Evolutionary conservation across 495 filamentous ascomycete species (phyloP), one percentile per base, ranked within the genome.

Genomic region (Letharia columbiana): DNA sequence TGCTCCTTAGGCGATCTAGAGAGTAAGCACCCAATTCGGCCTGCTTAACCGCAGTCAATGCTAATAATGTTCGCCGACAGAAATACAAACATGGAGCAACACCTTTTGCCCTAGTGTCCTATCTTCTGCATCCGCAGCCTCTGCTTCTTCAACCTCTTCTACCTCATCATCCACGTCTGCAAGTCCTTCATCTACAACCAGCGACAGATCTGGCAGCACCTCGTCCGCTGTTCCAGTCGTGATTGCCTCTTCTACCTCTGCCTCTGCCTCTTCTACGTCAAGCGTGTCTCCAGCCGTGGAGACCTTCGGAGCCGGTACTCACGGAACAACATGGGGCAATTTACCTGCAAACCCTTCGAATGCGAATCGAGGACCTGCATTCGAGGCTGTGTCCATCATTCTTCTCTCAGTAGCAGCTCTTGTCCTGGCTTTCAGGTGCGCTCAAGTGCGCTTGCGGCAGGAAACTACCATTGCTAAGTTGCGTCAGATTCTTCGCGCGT

Each of bases 331-430:
- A 41, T 69, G 67, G 67, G 59, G 63, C 4, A 57, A 37, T 1
- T 5, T 69, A 4, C 56, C 56, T 15, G 23, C 50, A 10, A 45
- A 61, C 10, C 17, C 59, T n/a, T 54, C 64, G 10, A 58, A 59
- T 2, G 64, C 45, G 1, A 63, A 70, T 37, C 42, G 68, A 37
- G 68, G 66, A 8, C 68, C 68, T 35, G 66, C 66, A 13, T 50
- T 70, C 23, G 66, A 68, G 47, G 68, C 66, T 17, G 44, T 70
- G n/a, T 67, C 60, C n/a, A 68, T 70, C n/a, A 59, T 65, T 7
- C 57, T 70, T 13, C 56, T 67, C 11, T n/a, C 42, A 9, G 42
- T 68, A 8, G 47, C 68, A 61, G 58, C 45, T 49, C 50, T 67
- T 20, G 54, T 70, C n/a, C 35, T 70, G n/a, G 66, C 66, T 8